Conservation (phyloP, 345 rosid species). For the Draba incana region DNA sequence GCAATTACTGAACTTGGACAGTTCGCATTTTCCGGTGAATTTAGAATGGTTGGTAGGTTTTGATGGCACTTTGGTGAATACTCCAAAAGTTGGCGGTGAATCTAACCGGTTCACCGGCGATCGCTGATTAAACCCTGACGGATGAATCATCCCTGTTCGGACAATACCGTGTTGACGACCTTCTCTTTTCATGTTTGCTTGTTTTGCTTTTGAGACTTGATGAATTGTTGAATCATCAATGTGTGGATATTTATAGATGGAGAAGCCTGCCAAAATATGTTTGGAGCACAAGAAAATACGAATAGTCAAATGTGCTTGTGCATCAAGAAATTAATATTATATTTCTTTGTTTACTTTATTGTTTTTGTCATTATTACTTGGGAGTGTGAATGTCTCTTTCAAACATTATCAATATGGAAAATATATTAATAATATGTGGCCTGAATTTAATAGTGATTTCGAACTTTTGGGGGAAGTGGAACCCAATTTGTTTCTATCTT, state of each 20-base stretch:
- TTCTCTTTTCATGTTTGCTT: slow-evolving; percentile 33
- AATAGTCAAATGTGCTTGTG: slow-evolving; percentile 30
- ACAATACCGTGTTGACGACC: slow-evolving; percentile 33
- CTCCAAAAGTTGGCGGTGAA: slow-evolving; percentile 24
- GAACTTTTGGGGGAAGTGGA: no score
- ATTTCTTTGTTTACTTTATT: not conserved
- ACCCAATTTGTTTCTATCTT: no score
- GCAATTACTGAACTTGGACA: slow-evolving; percentile 30
- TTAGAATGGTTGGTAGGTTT: slow-evolving; percentile 35
- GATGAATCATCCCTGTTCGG: slow-evolving; percentile 29
- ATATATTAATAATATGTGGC: no score
- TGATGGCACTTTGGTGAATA: slow-evolving; percentile 28
- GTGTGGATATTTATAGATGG: not conserved
- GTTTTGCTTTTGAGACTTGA: slow-evolving; percentile 32
- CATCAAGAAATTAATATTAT: slow-evolving; percentile 20
- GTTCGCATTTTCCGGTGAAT: not conserved
- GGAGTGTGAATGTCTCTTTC: no score
- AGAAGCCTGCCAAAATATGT: slow-evolving; percentile 1
- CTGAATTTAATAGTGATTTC: no score
- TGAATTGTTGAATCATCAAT: not conserved
- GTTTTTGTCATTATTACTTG: no score
- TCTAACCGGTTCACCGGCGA: not conserved
- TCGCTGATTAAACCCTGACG: slow-evolving; percentile 1
- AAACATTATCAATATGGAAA: no score
- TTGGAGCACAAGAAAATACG: slow-evolving; percentile 25